Conservation (phyloP, 176 grass and related monocot species). For the Ensete ventricosum region DNA sequence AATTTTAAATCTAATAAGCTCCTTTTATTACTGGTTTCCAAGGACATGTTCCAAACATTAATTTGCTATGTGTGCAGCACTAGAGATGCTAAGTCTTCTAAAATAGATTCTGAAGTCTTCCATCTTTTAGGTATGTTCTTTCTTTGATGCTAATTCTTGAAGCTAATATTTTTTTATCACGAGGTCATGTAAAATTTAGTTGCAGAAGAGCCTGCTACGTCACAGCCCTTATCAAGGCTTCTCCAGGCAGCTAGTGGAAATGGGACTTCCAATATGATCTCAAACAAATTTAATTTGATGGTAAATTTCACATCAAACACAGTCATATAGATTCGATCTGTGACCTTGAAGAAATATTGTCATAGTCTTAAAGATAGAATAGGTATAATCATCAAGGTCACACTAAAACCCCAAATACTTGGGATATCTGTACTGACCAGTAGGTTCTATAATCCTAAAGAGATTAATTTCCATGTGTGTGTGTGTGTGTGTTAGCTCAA, state of each 20-base stretch:
- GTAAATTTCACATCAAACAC: constrained; percentile 29
- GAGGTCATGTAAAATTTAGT: constrained; percentile 32
- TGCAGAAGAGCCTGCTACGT: constrained; percentile 26
- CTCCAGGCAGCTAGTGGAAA: constrained; percentile 19
- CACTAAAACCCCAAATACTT: too few relatives aligned
- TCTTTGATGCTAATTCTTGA: neutral
- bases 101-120: constrained; percentile 42
- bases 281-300: constrained; percentile 30
- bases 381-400: too few relatives aligned
- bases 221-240: constrained; percentile 31
- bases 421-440: too few relatives aligned
- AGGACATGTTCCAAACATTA: neutral
- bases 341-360: neutral
- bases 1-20: constrained; percentile 1
- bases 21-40: neutral
- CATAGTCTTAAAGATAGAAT: neutral
- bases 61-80: constrained; percentile 21
- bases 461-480: too few relatives aligned
- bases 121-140: constrained; percentile 48
- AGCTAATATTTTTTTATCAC: neutral
- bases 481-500: too few relatives aligned
- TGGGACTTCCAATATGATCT: constrained; percentile 21
- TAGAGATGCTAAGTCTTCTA: constrained; percentile 50
- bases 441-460: too few relatives aligned
- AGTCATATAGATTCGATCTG: neutral